phyloP scores from a whole-genome alignment of 2,329 filamentous ascomycete species.

The Pseudogymnoascus sp. region DNA sequence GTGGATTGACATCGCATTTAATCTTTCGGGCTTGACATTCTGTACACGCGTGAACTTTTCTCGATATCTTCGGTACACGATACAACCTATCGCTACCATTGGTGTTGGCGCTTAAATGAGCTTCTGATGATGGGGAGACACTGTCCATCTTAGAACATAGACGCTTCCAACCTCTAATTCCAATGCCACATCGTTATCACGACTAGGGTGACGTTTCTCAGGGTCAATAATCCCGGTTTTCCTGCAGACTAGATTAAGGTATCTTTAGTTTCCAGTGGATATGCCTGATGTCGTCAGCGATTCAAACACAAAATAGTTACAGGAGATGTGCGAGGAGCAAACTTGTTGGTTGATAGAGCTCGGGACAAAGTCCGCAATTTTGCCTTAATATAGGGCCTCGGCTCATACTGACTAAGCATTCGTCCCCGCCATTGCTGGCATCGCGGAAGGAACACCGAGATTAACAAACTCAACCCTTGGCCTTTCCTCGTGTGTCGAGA shows the following conservation, averaged over 20 bases:
- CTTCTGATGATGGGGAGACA: neutral
- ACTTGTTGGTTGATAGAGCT: neutral
- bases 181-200: neutral
- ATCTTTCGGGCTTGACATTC: conserved; percentile 49
- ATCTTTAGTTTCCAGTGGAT: neutral
- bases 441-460: conserved; percentile 1
- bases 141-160: neutral
- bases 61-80: conserved; percentile 22
- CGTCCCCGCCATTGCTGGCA: neutral
- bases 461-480: neutral
- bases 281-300: neutral
- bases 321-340: neutral
- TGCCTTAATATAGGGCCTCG: neutral
- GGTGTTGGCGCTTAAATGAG: neutral
- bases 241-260: neutral
- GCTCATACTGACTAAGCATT: neutral
- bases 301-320: neutral
- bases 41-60: conserved; percentile 28
- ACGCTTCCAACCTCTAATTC: neutral
- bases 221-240: neutral
- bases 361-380: neutral
- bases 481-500: neutral
- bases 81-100: neutral
- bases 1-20: conserved; percentile 34
- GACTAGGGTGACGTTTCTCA: neutral